Conservation (phyloP, 2,329 filamentous ascomycete species). For the Laburnicola sp. region DNA sequence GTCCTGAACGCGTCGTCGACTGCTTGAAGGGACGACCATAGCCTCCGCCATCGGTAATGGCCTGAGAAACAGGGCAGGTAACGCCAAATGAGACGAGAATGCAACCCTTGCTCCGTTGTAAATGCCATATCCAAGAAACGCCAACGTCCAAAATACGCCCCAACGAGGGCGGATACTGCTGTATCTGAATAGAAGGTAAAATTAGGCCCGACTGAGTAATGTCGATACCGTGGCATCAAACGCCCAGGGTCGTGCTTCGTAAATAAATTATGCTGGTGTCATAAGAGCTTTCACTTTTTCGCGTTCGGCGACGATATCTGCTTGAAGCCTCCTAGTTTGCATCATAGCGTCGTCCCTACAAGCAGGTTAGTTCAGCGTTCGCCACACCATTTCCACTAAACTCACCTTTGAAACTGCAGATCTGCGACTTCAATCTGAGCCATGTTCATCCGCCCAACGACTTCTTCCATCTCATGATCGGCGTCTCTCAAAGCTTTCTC, state of each 20-base stretch:
- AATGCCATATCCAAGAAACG: conserved; percentile 16
- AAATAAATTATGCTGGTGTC: conserved; percentile 27
- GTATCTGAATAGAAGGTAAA: conserved; percentile 15
- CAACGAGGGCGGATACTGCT: conserved; percentile 8
- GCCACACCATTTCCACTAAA: not conserved
- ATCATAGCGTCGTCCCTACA: conserved; percentile 70
- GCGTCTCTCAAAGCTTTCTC: conserved; percentile 78
- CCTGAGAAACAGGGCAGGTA: not conserved
- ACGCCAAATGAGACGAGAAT: not conserved
- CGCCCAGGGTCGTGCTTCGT: conserved; percentile 17
- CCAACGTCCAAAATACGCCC: conserved; percentile 15
- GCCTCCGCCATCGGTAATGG: not conserved
- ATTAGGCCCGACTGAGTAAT: conserved; percentile 18
- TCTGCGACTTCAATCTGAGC: conserved; percentile 83
- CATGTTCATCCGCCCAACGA: conserved; percentile 78
- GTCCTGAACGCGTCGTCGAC: conserved; percentile 8
- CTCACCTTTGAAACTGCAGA: conserved; percentile 68
- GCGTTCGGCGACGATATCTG: conserved; percentile 65
- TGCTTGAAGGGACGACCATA: not conserved
- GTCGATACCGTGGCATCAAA: conserved; percentile 18
- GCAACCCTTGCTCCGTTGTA: conserved; percentile 16
- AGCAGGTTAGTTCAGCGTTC: conserved; percentile 23
- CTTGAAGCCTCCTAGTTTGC: conserved; percentile 70
- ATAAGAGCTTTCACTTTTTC: conserved; percentile 60
- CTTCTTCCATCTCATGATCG: conserved; percentile 80